A percentile compares a stretch with the other conserved stretches of the same genome.
phyloP scores from a whole-genome alignment of 495 filamentous ascomycete genomes.

The Aspergillus indologenus region DNA sequence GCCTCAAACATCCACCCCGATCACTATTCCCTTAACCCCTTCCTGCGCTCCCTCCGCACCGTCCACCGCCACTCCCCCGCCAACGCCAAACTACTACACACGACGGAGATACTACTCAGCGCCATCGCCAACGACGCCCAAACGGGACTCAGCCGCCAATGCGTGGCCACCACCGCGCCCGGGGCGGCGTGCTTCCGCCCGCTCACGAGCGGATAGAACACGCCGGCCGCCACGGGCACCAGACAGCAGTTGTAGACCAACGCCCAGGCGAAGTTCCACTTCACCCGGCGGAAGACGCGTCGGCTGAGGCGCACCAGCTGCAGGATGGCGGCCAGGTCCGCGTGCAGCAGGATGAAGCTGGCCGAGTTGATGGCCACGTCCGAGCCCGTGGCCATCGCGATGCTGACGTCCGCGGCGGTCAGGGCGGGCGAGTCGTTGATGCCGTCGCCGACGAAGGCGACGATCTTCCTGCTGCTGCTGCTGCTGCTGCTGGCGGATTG shows the following conservation, averaged over 20 bases:
- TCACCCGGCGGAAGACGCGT: constrained; percentile 72
- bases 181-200: constrained; percentile 43
- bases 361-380: constrained; percentile 82
- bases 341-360: constrained; percentile 80
- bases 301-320: constrained; percentile 68
- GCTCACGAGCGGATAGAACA: constrained; percentile 65
- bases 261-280: constrained; percentile 88
- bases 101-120: constrained; percentile 76
- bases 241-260: constrained; percentile 78
- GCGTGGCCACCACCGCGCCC: constrained; percentile 28
- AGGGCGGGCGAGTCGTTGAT: constrained; percentile 88
- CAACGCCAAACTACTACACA: constrained; percentile 67
- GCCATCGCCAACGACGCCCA: constrained; percentile 91
- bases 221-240: constrained; percentile 81
- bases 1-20: too few species aligned
- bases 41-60: constrained; percentile 1
- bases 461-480: constrained; percentile 33
- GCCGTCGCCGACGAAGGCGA: constrained; percentile 77
- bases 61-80: constrained; percentile 40
- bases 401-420: constrained; percentile 73
- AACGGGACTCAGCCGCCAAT: constrained; percentile 66
- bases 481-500: too few species aligned
- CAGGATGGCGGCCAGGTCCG: constrained; percentile 64
- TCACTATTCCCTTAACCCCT: too few species aligned
- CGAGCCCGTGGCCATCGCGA: constrained; percentile 78